Base-by-base conservation (phyloP, 371 early-diverging fungal genomes). In the Mortierella sp. region DNA sequence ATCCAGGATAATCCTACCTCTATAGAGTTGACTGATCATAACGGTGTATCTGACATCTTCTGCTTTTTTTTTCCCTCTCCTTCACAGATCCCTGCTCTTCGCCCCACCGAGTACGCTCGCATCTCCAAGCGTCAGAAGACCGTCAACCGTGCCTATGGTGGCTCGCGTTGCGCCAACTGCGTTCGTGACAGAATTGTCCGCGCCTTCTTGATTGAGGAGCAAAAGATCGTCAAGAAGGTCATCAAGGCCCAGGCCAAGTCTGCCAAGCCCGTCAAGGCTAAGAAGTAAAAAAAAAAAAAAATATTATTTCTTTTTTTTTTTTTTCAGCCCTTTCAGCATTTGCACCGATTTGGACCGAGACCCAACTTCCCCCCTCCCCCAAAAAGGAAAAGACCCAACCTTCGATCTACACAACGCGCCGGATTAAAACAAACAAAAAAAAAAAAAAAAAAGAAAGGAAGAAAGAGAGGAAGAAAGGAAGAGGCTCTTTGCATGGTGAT, bases 171-270 rank as follows among this genome's bases (percentile, higher is more conserved):
- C 87, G 90, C 89, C 79, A 81, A 83, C 83, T 97, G 97, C 85
- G 97, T 97, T 60, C 92, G 97, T 80, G 87, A 87, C 81, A 92
- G 90, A 68, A 95, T 98, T 85, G 93, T 98, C 80, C 95, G 98
- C 77, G 96, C 97, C 72, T 98, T 98, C 93, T 89, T 98, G 80
- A 93, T 98, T 66, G 98, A 98, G 88, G 98, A 98, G 88, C 97
- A 97, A 87, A 97, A 97, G 94, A 96, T 98, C 81, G 97, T 98
- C 85, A 98, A 98, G 95, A 95, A 92, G 87, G 96, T 97, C 74
- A 87, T 96, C 81, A 97, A 96, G 92, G 84, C 90, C 62, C 92
- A 93, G 82, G 81, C 68, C 58, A 74, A 75, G 60, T 58, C 56
- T 64, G 61, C 60, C 60, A 60, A 60, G 60, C 60, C 60, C 47